Evolutionary conservation across 306 rosid genomes (phyloP).

Genomic region (Cucurbita pepo): DNA sequence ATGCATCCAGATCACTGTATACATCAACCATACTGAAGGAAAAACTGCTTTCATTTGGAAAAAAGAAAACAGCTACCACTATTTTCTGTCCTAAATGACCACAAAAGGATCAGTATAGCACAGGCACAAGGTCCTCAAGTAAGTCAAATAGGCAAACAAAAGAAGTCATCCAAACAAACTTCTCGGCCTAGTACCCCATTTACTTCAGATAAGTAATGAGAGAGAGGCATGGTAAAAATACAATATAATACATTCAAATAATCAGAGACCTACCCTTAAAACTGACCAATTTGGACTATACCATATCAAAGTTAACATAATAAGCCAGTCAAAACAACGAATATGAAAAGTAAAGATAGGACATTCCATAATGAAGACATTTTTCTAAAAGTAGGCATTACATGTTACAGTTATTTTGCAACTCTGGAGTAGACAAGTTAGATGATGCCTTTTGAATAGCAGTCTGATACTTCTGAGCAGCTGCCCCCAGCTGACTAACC

Average conservation of each 20-base stretch:
- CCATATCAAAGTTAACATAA: neutral
- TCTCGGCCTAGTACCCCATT: neutral
- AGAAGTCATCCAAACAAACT: neutral
- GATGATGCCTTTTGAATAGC: conserved; percentile 81
- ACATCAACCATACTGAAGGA: neutral
- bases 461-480: conserved; percentile 92
- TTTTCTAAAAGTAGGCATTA: conserved; percentile 18
- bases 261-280: neutral
- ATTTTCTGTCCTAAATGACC: neutral
- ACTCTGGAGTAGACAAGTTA: conserved; percentile 68
- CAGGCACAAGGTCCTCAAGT: neutral
- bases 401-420: conserved; percentile 89
- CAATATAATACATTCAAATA: neutral
- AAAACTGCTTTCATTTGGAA: neutral
- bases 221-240: neutral
- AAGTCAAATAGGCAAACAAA: neutral
- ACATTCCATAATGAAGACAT: neutral
- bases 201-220: neutral
- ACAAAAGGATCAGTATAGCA: neutral
- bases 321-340: neutral
- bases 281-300: neutral
- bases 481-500: conserved; percentile 94
- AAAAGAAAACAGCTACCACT: neutral
- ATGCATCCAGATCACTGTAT: neutral
- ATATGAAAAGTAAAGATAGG: neutral